Percentiles rank a stretch among this genome's conserved stretches.
These are phyloP conservation scores for Aspergillus unguis DNA, from an alignment of 2,329 filamentous ascomycete species.

Conservation along the genomic window DNA sequence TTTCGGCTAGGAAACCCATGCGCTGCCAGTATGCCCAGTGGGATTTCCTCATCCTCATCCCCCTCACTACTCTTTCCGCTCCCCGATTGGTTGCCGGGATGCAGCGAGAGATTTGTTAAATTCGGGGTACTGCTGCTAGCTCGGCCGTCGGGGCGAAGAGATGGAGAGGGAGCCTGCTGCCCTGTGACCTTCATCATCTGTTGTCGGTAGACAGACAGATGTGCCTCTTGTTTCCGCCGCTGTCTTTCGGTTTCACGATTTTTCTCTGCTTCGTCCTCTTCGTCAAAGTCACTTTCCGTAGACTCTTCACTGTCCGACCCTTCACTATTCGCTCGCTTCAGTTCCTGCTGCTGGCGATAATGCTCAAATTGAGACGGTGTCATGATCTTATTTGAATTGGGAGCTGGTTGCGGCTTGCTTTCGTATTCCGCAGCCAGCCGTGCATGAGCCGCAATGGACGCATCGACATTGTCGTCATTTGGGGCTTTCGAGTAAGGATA, in stretches of 20 bases:
- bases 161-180: slow-evolving; percentile 55
- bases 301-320: slow-evolving; percentile 50
- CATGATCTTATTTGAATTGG: slow-evolving; percentile 72
- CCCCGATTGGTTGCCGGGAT: slow-evolving; percentile 36
- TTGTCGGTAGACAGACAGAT: slow-evolving; percentile 84
- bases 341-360: slow-evolving; percentile 67
- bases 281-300: slow-evolving; percentile 65
- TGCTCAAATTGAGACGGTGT: slow-evolving; percentile 83
- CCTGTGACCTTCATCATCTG: slow-evolving; percentile 97
- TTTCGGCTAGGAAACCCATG: slow-evolving; percentile 82
- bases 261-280: slow-evolving; percentile 77
- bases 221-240: slow-evolving; percentile 81
- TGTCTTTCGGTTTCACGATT: slow-evolving; percentile 70
- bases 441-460: slow-evolving; percentile 42
- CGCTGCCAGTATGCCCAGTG: slow-evolving; percentile 78
- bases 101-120: slow-evolving; percentile 43
- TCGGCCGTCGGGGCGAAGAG: slow-evolving; percentile 54
- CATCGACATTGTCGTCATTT: slow-evolving; percentile 21
- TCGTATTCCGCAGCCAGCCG: slow-evolving; percentile 47
- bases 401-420: slow-evolving; percentile 32
- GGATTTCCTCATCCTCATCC: slow-evolving; percentile 83
- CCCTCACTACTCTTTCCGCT: slow-evolving; percentile 47
- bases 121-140: slow-evolving; percentile 63
- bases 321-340: slow-evolving; percentile 58
- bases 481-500: slow-evolving; percentile 14